phyloP scores from a whole-genome alignment of 805 yeast genomes.

The Lipomyces starkeyi region DNA sequence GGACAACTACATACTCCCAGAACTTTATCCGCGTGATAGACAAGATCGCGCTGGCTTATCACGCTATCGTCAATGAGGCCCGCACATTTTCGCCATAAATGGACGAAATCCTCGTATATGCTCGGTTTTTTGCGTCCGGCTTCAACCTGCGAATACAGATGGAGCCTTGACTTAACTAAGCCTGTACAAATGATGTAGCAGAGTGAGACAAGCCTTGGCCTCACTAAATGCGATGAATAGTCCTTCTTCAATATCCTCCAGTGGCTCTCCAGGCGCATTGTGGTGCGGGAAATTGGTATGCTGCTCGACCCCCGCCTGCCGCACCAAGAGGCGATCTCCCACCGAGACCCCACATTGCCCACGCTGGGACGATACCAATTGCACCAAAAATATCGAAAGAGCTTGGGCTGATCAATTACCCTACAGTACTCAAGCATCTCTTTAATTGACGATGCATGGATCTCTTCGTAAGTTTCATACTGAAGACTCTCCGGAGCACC shows the following conservation, averaged over 20 bases:
- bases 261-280: background rate
- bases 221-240: background rate
- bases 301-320: constrained; percentile 2
- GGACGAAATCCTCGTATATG: background rate
- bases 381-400: background rate
- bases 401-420: background rate
- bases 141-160: background rate
- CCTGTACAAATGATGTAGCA: background rate
- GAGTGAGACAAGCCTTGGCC: background rate
- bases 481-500: background rate
- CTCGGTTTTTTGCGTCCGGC: background rate
- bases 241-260: background rate
- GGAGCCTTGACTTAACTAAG: background rate
- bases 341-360: background rate
- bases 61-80: background rate
- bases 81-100: constrained; percentile 1
- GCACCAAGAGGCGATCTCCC: background rate
- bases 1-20: no score
- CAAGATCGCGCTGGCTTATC: background rate
- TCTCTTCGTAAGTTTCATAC: background rate
- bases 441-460: background rate
- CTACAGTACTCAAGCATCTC: background rate
- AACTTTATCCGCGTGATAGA: background rate
- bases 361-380: background rate
- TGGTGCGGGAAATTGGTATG: background rate